These are phyloP conservation scores for Ilex aquifolium DNA, from an alignment of 257 asterid genomes.

Conservation along the genomic window DNA sequence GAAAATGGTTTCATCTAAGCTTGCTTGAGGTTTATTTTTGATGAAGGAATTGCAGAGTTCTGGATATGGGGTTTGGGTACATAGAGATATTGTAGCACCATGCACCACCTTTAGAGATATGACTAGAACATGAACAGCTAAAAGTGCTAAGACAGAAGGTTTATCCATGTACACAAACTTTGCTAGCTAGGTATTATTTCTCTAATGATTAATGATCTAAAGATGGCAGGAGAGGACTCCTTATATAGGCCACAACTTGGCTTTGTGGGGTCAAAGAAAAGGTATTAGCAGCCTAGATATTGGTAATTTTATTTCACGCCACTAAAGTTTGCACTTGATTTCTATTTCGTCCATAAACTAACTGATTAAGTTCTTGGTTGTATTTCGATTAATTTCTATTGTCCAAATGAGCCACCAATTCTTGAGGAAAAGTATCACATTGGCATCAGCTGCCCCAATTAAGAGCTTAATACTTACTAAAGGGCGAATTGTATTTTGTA, in stretches of 20 bases:
- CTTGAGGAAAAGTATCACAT: no score
- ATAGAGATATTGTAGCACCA: slow-evolving; percentile 19
- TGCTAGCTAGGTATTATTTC: no score
- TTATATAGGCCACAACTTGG: slow-evolving; percentile 20
- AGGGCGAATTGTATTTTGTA: no score
- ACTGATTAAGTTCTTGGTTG: no score
- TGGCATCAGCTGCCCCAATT: no score
- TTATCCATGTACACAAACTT: slow-evolving; percentile 23
- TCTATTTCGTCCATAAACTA: no score
- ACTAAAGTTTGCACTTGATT: no score
- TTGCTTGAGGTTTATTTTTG: slow-evolving; percentile 6
- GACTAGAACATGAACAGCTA: slow-evolving; percentile 8
- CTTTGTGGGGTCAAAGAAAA: neutral
- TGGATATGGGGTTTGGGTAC: slow-evolving; percentile 55
- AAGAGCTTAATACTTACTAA: no score
- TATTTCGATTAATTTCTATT: no score
- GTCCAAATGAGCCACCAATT: no score
- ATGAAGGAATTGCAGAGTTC: slow-evolving; percentile 38
- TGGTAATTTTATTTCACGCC: no score
- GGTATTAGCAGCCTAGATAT: no score
- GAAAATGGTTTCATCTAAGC: slow-evolving; percentile 17
- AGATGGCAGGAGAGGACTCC: slow-evolving; percentile 1
- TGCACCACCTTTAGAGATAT: slow-evolving; percentile 15
- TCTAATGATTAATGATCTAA: neutral
- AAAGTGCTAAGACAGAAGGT: slow-evolving; percentile 9